A percentile compares a stretch with the other conserved stretches of the same genome.
Evolutionary conservation across 306 rosid species (phyloP).

Genomic region (Cucumis hystrix): DNA sequence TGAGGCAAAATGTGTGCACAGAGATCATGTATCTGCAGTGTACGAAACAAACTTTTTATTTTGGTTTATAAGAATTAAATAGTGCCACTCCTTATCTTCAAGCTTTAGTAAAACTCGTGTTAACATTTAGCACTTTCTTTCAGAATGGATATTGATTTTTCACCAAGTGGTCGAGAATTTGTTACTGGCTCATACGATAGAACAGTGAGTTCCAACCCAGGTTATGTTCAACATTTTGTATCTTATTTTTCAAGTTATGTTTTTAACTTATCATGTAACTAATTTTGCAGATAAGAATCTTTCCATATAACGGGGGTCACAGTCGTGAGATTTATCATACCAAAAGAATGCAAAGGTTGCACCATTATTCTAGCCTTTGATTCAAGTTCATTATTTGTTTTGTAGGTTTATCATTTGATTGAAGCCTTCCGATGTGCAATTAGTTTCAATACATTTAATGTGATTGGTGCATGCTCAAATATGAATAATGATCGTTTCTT

Average conservation of each 20-base stretch:
- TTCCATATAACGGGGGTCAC: conserved; percentile 84
- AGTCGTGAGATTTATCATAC: conserved; percentile 90
- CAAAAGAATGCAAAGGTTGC: conserved; percentile 88
- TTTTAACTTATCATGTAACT: background rate
- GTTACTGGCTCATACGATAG: conserved; percentile 97
- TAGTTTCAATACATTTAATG: background rate
- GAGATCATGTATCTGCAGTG: conserved; percentile 95
- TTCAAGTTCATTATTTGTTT: background rate
- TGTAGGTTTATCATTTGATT: background rate
- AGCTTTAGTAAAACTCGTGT: background rate
- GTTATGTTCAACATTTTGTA: background rate
- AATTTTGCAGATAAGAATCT: conserved; percentile 55
- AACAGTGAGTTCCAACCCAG: conserved; percentile 50
- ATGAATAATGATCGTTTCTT: background rate
- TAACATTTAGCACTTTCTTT: background rate
- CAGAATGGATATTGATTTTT: conserved; percentile 92
- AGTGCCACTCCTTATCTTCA: background rate
- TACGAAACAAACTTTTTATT: conserved; percentile 20
- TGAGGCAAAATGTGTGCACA: conserved; percentile 82
- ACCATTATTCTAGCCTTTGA: background rate
- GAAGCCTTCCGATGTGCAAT: background rate
- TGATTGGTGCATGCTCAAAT: background rate
- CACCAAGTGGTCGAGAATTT: conserved; percentile 97
- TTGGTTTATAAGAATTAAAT: background rate
- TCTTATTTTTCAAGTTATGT: background rate